Percentiles rank a stretch among this genome's conserved stretches.
Conservation (phyloP, 805 yeast species). For the Starmerella apicola region DNA sequence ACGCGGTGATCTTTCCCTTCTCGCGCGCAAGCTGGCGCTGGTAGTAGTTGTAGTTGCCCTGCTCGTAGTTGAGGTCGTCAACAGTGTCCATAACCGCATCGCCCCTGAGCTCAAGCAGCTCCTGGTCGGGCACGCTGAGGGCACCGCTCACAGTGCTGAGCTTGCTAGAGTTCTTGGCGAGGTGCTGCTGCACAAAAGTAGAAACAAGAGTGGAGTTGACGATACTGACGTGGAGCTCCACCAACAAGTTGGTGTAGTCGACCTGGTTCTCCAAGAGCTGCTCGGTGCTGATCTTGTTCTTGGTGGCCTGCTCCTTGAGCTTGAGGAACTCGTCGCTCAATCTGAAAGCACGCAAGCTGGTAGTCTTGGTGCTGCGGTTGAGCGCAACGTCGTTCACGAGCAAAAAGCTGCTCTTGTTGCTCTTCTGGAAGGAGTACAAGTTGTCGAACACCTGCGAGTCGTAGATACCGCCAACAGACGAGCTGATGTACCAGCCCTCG, state of each 20-base stretch:
- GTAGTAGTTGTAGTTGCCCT: constrained; percentile 67
- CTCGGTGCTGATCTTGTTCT: constrained; percentile 47
- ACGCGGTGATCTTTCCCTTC: constrained; percentile 52
- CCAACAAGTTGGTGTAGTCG: constrained; percentile 53
- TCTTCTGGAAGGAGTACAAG: constrained; percentile 50
- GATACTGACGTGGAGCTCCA: constrained; percentile 55
- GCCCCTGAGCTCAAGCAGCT: constrained; percentile 34
- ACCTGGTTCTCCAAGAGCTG: constrained; percentile 48
- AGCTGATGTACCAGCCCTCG: constrained; percentile 71
- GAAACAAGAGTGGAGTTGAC: constrained; percentile 58
- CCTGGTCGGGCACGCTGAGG: constrained; percentile 33
- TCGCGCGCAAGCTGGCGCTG: constrained; percentile 68
- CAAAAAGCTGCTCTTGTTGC: constrained; percentile 41
- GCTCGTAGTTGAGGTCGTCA: constrained; percentile 66
- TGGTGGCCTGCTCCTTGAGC: constrained; percentile 29
- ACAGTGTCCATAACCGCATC: constrained; percentile 57
- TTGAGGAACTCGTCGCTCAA: constrained; percentile 50
- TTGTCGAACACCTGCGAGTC: constrained; percentile 52
- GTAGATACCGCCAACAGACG: constrained; percentile 57
- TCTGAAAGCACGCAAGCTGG: constrained; percentile 57
- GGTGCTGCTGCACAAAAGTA: constrained; percentile 33
- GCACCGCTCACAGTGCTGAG: constrained; percentile 26
- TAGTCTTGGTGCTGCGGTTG: constrained; percentile 39
- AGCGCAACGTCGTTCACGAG: constrained; percentile 59
- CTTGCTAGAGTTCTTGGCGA: constrained; percentile 8